Base-by-base conservation (phyloP, 495 filamentous ascomycete genomes). In the Barbatosphaeria neglecta region DNA sequence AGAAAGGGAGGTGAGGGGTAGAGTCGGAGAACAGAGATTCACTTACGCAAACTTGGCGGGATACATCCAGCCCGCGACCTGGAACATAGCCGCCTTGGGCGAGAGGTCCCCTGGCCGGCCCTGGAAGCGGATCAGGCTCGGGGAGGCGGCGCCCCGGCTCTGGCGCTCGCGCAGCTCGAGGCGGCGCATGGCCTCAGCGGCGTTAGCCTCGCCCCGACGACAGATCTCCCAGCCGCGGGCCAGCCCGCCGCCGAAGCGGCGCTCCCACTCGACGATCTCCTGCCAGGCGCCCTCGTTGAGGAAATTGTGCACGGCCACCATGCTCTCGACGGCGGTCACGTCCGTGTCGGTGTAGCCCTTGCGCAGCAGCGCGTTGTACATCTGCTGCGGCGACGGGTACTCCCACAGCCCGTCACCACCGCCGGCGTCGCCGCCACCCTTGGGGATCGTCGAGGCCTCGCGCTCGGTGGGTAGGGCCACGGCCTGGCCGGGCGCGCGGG, bases 281-380 rank as follows among this genome's bases (percentile, higher is more conserved):
- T 73, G 70, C 92, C 92, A 98, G 1, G 92, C 92, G 44, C 92
- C 92, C 62, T 98, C 92, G 58, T 98, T 98, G 58, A 98, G 57
- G 56, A 95, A 97, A 60, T 98, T 98, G 68, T 98, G 92, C 27
- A 98, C 85, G 2, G 86, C 83, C 38, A 97, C 93, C 92, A 98
- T 98, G 44, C 80, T 78, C 65, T 95, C 88, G n/a, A 98, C 90
- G 0, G 87, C 87, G 44, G 90, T 89, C 47, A 84, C 78, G 39
- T 92, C 88, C 0, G 90, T 95, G 57, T 96, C 89, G 0, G 86
- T 90, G 64, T 95, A 87, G 17, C 92, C 92, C 64, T 99, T 97
- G 43, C 93, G 82, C 45, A 94, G 66, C 72, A 97, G 82, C 0
- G 93, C 92, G 58, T 97, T 99, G 69, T 96, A 97, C 92, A 97